These are phyloP conservation scores for Acanthamoeba quina DNA, from an alignment of 208 protist genomes.

Conservation along the genomic window DNA sequence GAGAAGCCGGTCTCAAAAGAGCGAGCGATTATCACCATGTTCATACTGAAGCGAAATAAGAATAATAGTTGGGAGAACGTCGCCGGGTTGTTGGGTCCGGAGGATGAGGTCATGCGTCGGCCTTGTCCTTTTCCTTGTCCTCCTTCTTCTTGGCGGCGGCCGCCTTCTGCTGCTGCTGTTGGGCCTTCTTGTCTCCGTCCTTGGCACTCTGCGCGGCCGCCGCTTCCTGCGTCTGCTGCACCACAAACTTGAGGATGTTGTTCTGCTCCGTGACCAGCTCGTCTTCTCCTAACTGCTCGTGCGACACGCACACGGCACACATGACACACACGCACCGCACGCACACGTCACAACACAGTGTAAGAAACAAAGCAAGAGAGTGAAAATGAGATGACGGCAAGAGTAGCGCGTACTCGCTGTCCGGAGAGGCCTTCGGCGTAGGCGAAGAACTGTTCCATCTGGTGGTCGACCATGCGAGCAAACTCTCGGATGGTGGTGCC, in stretches of 20 bases:
- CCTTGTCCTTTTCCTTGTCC: constrained; percentile 23
- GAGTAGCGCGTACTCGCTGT: constrained; percentile 66
- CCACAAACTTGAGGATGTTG: constrained; percentile 85
- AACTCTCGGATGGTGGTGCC: constrained; percentile 82
- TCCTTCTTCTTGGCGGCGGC: constrained; percentile 21
- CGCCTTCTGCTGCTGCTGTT: background rate
- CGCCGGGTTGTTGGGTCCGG: too few species aligned
- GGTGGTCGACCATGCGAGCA: constrained; percentile 76
- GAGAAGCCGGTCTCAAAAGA: background rate
- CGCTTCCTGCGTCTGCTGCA: constrained; percentile 38
- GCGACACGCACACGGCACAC: background rate
- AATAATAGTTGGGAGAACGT: background rate
- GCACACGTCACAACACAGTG: background rate
- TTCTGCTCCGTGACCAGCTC: constrained; percentile 78
- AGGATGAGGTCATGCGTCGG: background rate
- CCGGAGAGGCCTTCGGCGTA: constrained; percentile 83
- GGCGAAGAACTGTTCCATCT: constrained; percentile 81
- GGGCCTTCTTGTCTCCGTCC: constrained; percentile 30
- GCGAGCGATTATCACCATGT: background rate
- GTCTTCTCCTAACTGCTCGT: constrained; percentile 77
- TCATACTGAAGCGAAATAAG: background rate
- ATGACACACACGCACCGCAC: too few species aligned
- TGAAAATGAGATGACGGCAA: background rate
- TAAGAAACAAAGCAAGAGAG: background rate
- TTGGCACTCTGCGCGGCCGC: constrained; percentile 27